Evolutionary conservation across 129 eudicot genomes (phyloP).

Genomic region (Dittrichia graveolens): DNA sequence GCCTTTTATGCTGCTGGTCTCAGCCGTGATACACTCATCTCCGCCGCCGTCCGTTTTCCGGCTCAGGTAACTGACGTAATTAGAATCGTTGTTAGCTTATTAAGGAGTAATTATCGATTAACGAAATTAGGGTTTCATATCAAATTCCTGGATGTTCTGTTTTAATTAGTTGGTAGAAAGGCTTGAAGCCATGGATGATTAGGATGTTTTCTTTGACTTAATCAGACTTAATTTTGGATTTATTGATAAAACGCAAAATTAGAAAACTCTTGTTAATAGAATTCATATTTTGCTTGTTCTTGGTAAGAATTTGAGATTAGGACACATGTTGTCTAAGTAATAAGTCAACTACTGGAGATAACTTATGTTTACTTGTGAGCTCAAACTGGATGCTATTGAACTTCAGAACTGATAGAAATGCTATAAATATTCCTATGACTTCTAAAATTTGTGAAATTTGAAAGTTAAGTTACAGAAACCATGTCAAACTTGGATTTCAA

Average conservation of each 20-base stretch:
- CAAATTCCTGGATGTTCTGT: not conserved
- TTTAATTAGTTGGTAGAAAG: not conserved
- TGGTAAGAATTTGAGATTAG: no score
- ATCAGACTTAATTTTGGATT: not conserved
- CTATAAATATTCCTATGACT: not conserved
- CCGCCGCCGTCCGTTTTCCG: constrained; percentile 81
- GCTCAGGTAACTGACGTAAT: constrained; percentile 60
- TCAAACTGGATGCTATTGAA: not conserved
- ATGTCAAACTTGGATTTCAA: not conserved
- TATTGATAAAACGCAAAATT: not conserved
- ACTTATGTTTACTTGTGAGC: constrained; percentile 8
- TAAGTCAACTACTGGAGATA: not conserved
- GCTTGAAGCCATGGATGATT: no score
- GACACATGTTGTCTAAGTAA: not conserved
- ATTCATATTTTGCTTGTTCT: no score
- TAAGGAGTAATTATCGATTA: not conserved
- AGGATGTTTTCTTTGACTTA: not conserved
- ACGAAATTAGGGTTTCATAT: not conserved
- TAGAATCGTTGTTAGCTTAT: not conserved
- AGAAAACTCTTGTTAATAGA: not conserved
- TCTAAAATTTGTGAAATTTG: constrained; percentile 8
- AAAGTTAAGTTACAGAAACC: not conserved
- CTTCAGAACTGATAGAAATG: not conserved
- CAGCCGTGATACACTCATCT: constrained; percentile 49
- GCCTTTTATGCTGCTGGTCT: constrained; percentile 83